Evolutionary conservation across 176 grass and related monocot species (phyloP).

Genomic region (Bothriochloa decipiens): DNA sequence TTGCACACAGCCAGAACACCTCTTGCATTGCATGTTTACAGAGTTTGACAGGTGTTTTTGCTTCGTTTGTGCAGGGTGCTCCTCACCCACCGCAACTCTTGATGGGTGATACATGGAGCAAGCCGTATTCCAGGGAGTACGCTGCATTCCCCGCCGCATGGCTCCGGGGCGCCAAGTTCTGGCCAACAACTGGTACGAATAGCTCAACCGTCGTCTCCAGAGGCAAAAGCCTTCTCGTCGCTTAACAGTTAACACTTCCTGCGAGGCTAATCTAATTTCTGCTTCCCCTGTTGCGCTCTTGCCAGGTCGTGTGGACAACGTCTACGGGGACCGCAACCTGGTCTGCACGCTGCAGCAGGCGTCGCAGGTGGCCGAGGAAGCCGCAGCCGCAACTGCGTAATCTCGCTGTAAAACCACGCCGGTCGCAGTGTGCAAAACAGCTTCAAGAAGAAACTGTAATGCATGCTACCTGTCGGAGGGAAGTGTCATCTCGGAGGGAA

Average conservation of each 20-base stretch:
- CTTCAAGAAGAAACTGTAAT: constrained; percentile 53
- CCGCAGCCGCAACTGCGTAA: constrained; percentile 85
- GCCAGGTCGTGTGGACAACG: constrained; percentile 92
- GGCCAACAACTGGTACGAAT: constrained; percentile 83
- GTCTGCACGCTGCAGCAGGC: constrained; percentile 87
- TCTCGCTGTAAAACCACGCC: constrained; percentile 35
- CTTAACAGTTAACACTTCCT: background rate
- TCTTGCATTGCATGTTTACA: constrained; percentile 22
- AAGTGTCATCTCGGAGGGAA: constrained; percentile 66
- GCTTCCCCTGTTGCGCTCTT: background rate
- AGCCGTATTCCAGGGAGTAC: constrained; percentile 92
- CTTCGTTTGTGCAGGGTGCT: constrained; percentile 68
- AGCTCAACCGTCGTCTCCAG: background rate
- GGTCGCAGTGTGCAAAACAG: constrained; percentile 37
- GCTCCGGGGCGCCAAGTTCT: constrained; percentile 95
- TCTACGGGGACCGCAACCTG: constrained; percentile 97
- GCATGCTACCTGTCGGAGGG: constrained; percentile 73
- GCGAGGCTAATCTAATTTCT: constrained; percentile 4
- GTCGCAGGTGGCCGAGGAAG: constrained; percentile 85
- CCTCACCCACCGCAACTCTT: constrained; percentile 88
- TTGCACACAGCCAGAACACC: background rate
- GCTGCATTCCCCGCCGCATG: constrained; percentile 92
- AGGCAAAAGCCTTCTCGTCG: background rate
- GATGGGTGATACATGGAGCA: constrained; percentile 93
- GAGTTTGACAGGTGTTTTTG: constrained; percentile 28